Percentiles rank a stretch among this genome's conserved stretches.
These are phyloP conservation scores for Hericium erinaceus DNA, from an alignment of 768 basidiomycete genomes.

Conservation along the genomic window DNA sequence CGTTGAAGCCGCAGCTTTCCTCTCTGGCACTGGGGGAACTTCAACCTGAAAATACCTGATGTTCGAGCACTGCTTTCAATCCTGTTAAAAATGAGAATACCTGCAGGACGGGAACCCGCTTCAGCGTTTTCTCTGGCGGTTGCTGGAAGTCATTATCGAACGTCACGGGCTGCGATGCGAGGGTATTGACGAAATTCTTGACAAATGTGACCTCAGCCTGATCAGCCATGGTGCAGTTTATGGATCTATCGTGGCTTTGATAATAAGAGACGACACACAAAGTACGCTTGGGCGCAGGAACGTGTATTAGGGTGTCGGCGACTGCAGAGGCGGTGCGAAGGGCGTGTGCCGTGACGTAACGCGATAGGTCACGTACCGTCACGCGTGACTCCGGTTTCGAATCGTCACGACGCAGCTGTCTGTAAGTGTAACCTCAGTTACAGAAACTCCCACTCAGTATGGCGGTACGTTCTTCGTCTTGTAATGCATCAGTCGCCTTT, in stretches of 20 bases:
- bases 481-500: not conserved
- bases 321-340: not conserved
- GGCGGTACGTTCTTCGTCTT: slow-evolving; percentile 15
- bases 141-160: slow-evolving; percentile 75
- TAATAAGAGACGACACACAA: too few species aligned
- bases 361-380: not conserved
- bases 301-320: too few species aligned
- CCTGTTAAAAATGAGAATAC: slow-evolving; percentile 27
- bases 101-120: slow-evolving; percentile 59
- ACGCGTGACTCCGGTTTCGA: not conserved
- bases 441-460: slow-evolving; percentile 3
- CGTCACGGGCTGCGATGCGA: slow-evolving; percentile 57
- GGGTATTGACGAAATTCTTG: slow-evolving; percentile 51
- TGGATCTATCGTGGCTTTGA: not conserved
- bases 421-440: too few species aligned
- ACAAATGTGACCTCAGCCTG: slow-evolving; percentile 51
- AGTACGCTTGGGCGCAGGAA: too few species aligned
- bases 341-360: not conserved
- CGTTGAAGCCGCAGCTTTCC: slow-evolving; percentile 27
- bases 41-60: slow-evolving; percentile 32
- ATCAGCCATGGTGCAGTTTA: slow-evolving; percentile 20
- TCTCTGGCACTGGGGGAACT: slow-evolving; percentile 51
- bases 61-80: too few species aligned
- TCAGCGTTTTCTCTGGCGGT: slow-evolving; percentile 53
- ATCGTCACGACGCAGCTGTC: not conserved